A percentile compares a stretch with the other conserved stretches of the same genome.
These are phyloP conservation scores for Hypoxylon intermedium DNA, from an alignment of 495 filamentous ascomycete genomes.

Conservation along the genomic window DNA sequence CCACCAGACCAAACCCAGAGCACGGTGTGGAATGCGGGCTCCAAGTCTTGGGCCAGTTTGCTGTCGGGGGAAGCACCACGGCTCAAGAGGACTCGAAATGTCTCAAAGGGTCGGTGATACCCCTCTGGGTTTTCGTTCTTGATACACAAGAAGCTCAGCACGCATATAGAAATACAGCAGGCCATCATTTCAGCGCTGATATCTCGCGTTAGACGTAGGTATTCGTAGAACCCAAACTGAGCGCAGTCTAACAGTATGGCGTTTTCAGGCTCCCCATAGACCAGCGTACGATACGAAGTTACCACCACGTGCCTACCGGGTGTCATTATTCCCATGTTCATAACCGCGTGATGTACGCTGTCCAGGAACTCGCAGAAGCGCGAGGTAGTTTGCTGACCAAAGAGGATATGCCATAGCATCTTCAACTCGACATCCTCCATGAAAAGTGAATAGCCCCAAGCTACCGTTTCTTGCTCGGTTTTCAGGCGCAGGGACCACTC, in stretches of 20 bases:
- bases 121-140: neutral
- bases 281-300: too few species aligned
- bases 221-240: slow-evolving; percentile 3
- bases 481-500: too few species aligned
- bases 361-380: slow-evolving; percentile 11
- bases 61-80: slow-evolving; percentile 14
- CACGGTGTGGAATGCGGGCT: slow-evolving; percentile 5
- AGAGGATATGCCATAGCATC: neutral
- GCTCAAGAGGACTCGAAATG: slow-evolving; percentile 6
- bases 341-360: neutral
- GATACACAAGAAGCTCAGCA: neutral
- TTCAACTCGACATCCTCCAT: neutral
- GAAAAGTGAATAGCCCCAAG: neutral
- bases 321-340: neutral
- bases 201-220: neutral
- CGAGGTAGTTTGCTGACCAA: neutral
- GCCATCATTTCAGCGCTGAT: neutral
- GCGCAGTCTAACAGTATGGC: neutral
- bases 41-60: neutral
- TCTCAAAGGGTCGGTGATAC: neutral
- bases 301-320: neutral
- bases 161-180: neutral
- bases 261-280: neutral
- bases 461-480: too few species aligned
- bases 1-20: neutral